These are phyloP conservation scores for Nematodospora anomalae DNA, from an alignment of 1,139 yeast species.

Conservation along the genomic window DNA sequence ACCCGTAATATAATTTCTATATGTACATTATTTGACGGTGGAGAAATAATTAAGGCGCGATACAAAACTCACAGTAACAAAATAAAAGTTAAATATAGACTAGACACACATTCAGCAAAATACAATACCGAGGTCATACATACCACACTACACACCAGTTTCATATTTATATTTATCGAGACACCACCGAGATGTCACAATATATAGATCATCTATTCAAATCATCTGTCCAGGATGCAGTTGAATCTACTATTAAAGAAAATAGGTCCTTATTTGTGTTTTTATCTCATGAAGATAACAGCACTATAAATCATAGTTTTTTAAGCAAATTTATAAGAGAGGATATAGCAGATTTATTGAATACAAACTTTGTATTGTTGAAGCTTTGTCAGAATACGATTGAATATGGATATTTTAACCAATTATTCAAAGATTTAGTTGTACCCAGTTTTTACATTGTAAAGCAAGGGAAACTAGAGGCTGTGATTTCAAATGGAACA, in stretches of 20 bases:
- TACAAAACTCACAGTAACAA: no score
- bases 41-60: no score
- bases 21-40: no score
- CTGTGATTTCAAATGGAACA: conserved; percentile 34
- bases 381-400: conserved; percentile 43
- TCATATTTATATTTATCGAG: no score
- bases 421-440: conserved; percentile 46
- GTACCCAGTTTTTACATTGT: conserved; percentile 54
- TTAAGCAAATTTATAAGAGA: conserved; percentile 16
- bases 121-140: no score
- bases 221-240: conserved; percentile 42
- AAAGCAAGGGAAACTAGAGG: conserved; percentile 45
- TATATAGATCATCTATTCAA: conserved; percentile 18
- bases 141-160: no score
- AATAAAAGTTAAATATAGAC: no score
- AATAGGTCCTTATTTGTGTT: conserved; percentile 45
- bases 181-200: conserved; percentile 7
- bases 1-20: no score
- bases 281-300: conserved; percentile 24
- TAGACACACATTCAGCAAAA: no score
- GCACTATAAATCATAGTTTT: conserved; percentile 23
- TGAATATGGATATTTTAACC: conserved; percentile 51
- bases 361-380: conserved; percentile 38
- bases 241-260: conserved; percentile 32
- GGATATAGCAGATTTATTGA: conserved; percentile 14